Percentiles rank a stretch among this genome's conserved stretches.
These are phyloP conservation scores for Hericium erinaceus DNA, from an alignment of 768 basidiomycete genomes.

Conservation along the genomic window DNA sequence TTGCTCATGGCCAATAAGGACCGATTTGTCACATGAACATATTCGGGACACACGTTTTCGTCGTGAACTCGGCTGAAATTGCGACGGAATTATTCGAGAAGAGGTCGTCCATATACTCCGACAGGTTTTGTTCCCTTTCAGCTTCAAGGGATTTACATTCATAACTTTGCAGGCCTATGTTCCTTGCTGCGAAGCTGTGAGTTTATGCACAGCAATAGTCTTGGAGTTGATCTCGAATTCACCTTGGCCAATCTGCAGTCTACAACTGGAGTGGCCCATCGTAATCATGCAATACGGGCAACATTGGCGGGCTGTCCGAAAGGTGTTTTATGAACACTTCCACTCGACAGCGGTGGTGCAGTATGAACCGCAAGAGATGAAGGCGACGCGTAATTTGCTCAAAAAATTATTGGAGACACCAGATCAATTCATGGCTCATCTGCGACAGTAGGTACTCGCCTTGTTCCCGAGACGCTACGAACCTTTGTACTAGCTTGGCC, in stretches of 20 bases:
- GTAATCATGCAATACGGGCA: not conserved
- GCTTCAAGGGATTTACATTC: too few relatives aligned
- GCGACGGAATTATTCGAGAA: slow-evolving; percentile 17
- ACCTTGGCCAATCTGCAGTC: too few relatives aligned
- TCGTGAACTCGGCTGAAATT: slow-evolving; percentile 16
- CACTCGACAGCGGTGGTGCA: not conserved
- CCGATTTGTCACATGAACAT: slow-evolving; percentile 8
- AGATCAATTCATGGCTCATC: not conserved
- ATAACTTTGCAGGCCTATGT: too few relatives aligned
- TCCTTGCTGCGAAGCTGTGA: too few relatives aligned
- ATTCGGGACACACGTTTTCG: slow-evolving; percentile 15
- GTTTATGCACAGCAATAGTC: too few relatives aligned
- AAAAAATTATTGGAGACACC: not conserved
- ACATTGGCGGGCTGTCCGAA: not conserved
- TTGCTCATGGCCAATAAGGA: too few relatives aligned
- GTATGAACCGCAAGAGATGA: not conserved
- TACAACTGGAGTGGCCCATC: not conserved
- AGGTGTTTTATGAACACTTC: not conserved
- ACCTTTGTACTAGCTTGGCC: not conserved
- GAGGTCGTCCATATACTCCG: slow-evolving; percentile 18
- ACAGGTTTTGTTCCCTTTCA: not conserved
- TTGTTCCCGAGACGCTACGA: not conserved
- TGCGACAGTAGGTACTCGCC: not conserved
- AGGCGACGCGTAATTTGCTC: not conserved
- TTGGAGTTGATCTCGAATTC: too few relatives aligned